These are phyloP conservation scores for Helotiales sp. DNA, from an alignment of 2,329 filamentous ascomycete species.

Conservation along the genomic window DNA sequence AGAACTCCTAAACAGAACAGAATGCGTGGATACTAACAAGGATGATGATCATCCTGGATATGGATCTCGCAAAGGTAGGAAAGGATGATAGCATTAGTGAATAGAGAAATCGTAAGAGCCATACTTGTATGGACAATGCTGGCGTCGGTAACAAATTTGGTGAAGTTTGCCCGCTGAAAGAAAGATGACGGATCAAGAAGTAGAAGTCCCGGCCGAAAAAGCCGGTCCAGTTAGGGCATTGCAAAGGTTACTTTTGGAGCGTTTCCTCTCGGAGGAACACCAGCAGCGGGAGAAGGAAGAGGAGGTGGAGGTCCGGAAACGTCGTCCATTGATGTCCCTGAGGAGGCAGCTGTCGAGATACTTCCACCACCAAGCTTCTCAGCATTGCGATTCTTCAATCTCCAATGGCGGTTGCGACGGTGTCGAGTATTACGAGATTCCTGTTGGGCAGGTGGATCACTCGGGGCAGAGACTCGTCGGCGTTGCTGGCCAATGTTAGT, in stretches of 20 bases:
- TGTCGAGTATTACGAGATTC: constrained; percentile 29
- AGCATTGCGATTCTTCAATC: constrained; percentile 35
- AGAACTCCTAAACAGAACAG: background rate
- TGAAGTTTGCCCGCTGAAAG: background rate
- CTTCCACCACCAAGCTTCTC: constrained; percentile 23
- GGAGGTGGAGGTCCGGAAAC: constrained; percentile 18
- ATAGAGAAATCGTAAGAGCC: too few relatives aligned
- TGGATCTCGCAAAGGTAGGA: too few relatives aligned
- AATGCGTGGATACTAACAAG: background rate
- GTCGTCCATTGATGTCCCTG: constrained; percentile 25
- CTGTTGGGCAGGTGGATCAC: constrained; percentile 35
- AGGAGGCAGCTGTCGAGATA: constrained; percentile 21
- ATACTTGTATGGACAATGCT: background rate
- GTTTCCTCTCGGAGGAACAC: background rate
- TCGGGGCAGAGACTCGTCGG: constrained; percentile 40
- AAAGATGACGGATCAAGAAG: background rate
- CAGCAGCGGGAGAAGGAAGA: constrained; percentile 22
- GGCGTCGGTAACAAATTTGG: too few relatives aligned
- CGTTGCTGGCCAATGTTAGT: constrained; percentile 29
- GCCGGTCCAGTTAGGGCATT: background rate
- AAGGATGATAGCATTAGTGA: background rate
- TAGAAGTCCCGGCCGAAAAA: background rate
- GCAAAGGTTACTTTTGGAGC: constrained; percentile 15
- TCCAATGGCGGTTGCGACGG: constrained; percentile 39
- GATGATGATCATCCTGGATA: background rate